phyloP scores from a whole-genome alignment of 805 yeast species.

The Grigorovia yakushimaensis region DNA sequence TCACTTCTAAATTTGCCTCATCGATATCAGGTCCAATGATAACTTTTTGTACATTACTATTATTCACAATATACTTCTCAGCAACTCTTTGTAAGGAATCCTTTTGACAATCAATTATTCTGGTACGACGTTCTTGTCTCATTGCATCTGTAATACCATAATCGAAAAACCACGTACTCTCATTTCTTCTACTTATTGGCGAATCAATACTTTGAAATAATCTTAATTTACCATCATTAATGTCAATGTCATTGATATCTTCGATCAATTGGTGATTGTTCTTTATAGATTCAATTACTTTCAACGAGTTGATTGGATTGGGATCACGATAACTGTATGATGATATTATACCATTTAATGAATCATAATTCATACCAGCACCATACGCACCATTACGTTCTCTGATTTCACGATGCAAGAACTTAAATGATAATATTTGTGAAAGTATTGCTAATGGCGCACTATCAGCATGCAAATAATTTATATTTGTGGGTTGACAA shows the following conservation, averaged over 20 bases:
- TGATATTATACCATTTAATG: slow-evolving; percentile 68
- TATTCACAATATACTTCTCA: slow-evolving; percentile 42
- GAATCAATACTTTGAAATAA: slow-evolving; percentile 89
- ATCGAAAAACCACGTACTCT: slow-evolving; percentile 59
- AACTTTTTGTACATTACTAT: background rate
- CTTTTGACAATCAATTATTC: slow-evolving; percentile 54
- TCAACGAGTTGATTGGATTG: slow-evolving; percentile 59
- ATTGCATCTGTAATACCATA: slow-evolving; percentile 67
- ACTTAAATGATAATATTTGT: slow-evolving; percentile 69
- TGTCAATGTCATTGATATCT: slow-evolving; percentile 49
- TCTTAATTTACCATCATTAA: slow-evolving; percentile 83
- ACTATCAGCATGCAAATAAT: slow-evolving; percentile 62
- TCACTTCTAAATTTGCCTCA: background rate
- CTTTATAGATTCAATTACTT: slow-evolving; percentile 38
- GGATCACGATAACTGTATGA: slow-evolving; percentile 94
- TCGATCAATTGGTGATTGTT: slow-evolving; percentile 41
- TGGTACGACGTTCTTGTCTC: slow-evolving; percentile 72
- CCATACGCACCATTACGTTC: slow-evolving; percentile 98
- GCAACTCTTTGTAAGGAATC: slow-evolving; percentile 55
- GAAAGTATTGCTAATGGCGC: slow-evolving; percentile 79
- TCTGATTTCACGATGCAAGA: slow-evolving; percentile 79
- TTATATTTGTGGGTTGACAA: slow-evolving; percentile 51
- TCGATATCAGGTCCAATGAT: background rate
- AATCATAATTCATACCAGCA: slow-evolving; percentile 82
- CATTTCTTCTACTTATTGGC: slow-evolving; percentile 70